phyloP scores from a whole-genome alignment of 2,329 filamentous ascomycete genomes.

The Colletotrichum euphorbiae region DNA sequence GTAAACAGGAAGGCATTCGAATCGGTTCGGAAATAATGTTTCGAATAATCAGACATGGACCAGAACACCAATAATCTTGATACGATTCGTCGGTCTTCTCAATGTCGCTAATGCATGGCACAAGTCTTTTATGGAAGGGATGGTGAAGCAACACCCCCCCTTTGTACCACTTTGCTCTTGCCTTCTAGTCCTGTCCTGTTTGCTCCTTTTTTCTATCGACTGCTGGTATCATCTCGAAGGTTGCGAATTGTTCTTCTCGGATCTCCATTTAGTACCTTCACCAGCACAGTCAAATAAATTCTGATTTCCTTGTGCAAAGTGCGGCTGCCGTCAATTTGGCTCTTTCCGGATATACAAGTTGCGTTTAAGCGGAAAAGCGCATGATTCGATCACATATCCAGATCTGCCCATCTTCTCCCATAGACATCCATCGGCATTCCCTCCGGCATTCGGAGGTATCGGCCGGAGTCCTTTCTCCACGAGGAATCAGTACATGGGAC shows the following conservation, averaged over 20 bases:
- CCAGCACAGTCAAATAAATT: too few relatives aligned
- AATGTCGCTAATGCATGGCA: too few relatives aligned
- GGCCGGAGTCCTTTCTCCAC: neutral
- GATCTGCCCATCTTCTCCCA: neutral
- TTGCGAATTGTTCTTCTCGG: too few relatives aligned
- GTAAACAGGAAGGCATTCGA: conserved; percentile 37
- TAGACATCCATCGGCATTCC: conserved; percentile 19
- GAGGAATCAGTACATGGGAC: neutral
- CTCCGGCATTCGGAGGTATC: conserved; percentile 1
- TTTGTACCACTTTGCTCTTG: too few relatives aligned
- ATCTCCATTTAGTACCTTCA: too few relatives aligned
- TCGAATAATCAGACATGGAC: too few relatives aligned
- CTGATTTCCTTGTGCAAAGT: neutral
- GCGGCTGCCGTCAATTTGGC: neutral
- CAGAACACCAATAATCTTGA: too few relatives aligned
- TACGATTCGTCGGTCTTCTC: too few relatives aligned
- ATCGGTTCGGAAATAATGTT: neutral
- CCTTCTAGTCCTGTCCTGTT: too few relatives aligned
- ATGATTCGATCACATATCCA: neutral
- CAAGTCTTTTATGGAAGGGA: too few relatives aligned
- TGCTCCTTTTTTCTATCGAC: too few relatives aligned
- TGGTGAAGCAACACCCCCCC: too few relatives aligned
- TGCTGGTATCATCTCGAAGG: neutral
- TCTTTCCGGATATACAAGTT: neutral
- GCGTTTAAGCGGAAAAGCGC: neutral